phyloP scores from a whole-genome alignment of 2,329 filamentous ascomycete genomes.

The Fusarium sambucinum region DNA sequence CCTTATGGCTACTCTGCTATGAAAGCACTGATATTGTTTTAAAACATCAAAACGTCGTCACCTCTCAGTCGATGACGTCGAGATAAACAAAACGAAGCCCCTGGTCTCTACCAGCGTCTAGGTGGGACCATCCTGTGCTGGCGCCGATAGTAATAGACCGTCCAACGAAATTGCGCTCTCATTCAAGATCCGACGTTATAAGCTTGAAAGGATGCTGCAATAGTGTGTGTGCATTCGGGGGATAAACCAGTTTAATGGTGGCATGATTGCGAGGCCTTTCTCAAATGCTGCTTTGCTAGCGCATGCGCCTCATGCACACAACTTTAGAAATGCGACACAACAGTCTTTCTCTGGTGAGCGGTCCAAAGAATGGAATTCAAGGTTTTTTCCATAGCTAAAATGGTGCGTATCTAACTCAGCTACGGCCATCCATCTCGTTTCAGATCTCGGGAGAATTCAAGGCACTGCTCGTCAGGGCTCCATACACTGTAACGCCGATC shows the following conservation, averaged over 20 bases:
- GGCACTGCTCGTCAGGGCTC: neutral
- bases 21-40: conserved; percentile 6
- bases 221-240: neutral
- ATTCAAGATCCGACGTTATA: conserved; percentile 20
- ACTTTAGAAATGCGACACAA: neutral
- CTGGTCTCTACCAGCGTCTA: conserved; percentile 15
- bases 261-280: conserved; percentile 13
- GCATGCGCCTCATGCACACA: conserved; percentile 4
- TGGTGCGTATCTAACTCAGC: conserved; percentile 12
- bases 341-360: conserved; percentile 5
- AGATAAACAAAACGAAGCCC: conserved; percentile 20
- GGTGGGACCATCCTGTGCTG: conserved; percentile 31
- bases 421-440: conserved; percentile 28
- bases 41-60: conserved; percentile 3
- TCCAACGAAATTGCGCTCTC: conserved; percentile 32
- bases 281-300: conserved; percentile 10
- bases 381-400: conserved; percentile 21
- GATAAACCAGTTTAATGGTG: conserved; percentile 16
- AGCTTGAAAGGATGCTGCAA: conserved; percentile 15
- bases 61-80: conserved; percentile 25
- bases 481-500: conserved; percentile 14
- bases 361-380: conserved; percentile 5
- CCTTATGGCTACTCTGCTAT: neutral
- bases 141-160: conserved; percentile 24
- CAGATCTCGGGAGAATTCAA: conserved; percentile 21